phyloP scores from a whole-genome alignment of 2,329 filamentous ascomycete species.

The Fusarium metavorans region DNA sequence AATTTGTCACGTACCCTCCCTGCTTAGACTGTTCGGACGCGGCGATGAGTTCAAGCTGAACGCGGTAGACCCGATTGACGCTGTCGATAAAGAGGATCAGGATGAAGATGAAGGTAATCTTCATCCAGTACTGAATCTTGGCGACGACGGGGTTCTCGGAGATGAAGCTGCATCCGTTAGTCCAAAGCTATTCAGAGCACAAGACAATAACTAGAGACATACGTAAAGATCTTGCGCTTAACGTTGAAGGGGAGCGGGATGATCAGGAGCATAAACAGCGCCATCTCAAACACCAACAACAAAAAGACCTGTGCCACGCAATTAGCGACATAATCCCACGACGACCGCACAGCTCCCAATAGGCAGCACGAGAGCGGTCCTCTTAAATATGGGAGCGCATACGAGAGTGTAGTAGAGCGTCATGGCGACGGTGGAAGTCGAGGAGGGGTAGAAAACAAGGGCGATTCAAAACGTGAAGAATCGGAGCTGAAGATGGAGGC shows the following conservation, averaged over 20 bases:
- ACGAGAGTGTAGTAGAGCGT: constrained; percentile 70
- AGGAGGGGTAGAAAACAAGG: constrained; percentile 38
- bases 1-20: constrained; percentile 58
- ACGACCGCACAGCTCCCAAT: neutral
- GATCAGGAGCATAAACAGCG: constrained; percentile 81
- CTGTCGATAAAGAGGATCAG: constrained; percentile 98
- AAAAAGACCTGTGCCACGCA: constrained; percentile 76
- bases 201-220: constrained; percentile 46
- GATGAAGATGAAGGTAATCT: constrained; percentile 99
- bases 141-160: constrained; percentile 87
- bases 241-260: constrained; percentile 89
- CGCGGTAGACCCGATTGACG: constrained; percentile 94
- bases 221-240: constrained; percentile 87
- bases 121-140: constrained; percentile 96
- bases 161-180: constrained; percentile 76
- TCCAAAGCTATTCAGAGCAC: neutral
- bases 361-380: neutral
- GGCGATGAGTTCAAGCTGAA: constrained; percentile 86
- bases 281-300: constrained; percentile 86
- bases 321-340: constrained; percentile 17
- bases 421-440: constrained; percentile 56
- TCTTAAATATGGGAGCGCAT: constrained; percentile 38
- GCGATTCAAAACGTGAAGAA: constrained; percentile 7
- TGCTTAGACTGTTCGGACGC: constrained; percentile 69
- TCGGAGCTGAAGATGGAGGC: constrained; percentile 19